Percentiles rank a stretch among this genome's conserved stretches.
Conservation (phyloP, 2,329 filamentous ascomycete species). For the Alternaria sp. region DNA sequence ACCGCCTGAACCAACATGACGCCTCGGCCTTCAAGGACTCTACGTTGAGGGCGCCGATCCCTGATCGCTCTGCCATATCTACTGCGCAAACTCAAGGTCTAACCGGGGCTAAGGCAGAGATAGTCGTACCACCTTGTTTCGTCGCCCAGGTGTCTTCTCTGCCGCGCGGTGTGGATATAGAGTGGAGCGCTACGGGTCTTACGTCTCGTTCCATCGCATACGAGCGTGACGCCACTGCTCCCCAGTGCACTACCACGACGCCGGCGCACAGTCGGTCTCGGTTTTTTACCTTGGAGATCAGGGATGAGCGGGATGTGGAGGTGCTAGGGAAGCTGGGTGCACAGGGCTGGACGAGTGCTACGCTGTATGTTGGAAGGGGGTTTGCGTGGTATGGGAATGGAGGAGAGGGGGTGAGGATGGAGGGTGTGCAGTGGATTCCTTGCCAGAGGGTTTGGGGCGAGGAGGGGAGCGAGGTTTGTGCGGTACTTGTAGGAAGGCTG, state of each 20-base stretch:
- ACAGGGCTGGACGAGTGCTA: conserved; percentile 24
- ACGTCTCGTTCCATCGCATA: background rate
- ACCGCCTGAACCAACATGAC: conserved; percentile 67
- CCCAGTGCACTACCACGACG: background rate
- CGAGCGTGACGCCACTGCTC: background rate
- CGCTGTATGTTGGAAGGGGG: conserved; percentile 28
- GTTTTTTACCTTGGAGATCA: conserved; percentile 27
- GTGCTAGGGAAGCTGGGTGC: conserved; percentile 3
- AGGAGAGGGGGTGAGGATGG: background rate
- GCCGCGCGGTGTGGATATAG: conserved; percentile 75
- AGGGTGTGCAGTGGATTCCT: conserved; percentile 39
- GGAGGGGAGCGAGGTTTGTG: conserved; percentile 28
- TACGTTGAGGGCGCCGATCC: conserved; percentile 52
- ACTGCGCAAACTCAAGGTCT: background rate
- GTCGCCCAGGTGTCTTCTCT: conserved; percentile 77
- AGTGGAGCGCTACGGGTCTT: conserved; percentile 81
- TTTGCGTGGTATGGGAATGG: conserved; percentile 12
- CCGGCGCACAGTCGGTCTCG: background rate
- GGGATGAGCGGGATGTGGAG: background rate
- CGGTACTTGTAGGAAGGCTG: conserved; percentile 34
- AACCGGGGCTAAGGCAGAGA: no score
- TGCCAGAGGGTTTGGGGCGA: conserved; percentile 42
- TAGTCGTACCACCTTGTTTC: conserved; percentile 69
- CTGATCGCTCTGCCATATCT: conserved; percentile 18
- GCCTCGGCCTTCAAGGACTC: conserved; percentile 24